Evolutionary conservation across 768 basidiomycete species (phyloP), one percentile per base, ranked within the genome.

Genomic region (Leccinum barrowsii): DNA sequence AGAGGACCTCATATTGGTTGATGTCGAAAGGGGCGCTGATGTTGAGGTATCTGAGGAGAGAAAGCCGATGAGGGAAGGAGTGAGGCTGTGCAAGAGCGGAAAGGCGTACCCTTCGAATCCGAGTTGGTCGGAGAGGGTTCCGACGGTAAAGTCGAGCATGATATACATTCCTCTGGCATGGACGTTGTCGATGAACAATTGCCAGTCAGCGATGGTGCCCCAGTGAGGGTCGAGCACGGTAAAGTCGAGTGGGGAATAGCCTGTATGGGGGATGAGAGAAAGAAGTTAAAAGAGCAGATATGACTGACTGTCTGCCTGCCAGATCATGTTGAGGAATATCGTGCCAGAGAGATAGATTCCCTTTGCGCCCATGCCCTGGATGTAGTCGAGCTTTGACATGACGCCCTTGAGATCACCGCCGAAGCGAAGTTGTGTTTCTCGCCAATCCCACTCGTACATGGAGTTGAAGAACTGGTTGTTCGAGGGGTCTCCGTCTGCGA

Each of bases 171-270:
- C 87, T 44, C 84, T 81, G 0, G 82, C 74, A 68, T 97, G 94
- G 30, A 96, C 79, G 52, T 82, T 81, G 68, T 90, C 87, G 59
- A 97, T 85, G 52, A 89, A 71, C 40, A 78, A 70, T 17, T 80
- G 79, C 94, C 94, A 97, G 63, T 95, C 91, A 26, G 80, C 70
- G 56, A 94, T 76, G 10, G 82, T 90, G 22, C 94, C 94, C 86
- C 90, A 96, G 67, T 97, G 94, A 37, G 94, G 94, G 73, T 97
- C 94, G 35, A 94, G 75, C 6, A 95, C 85, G 51, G 85, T 86
- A 65, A 96, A 93, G 71, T 97, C 94, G 59, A 97, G 80, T 4
- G 94, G 91, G 24, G 94, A 97, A 71, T 96, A 97, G 74, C 93
- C 93, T 65, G 6, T 1, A 40, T 7, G 47, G 49, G 50, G 10